Conservation (phyloP, 2,329 filamentous ascomycete genomes). For the Botryosphaeria dothidea region DNA sequence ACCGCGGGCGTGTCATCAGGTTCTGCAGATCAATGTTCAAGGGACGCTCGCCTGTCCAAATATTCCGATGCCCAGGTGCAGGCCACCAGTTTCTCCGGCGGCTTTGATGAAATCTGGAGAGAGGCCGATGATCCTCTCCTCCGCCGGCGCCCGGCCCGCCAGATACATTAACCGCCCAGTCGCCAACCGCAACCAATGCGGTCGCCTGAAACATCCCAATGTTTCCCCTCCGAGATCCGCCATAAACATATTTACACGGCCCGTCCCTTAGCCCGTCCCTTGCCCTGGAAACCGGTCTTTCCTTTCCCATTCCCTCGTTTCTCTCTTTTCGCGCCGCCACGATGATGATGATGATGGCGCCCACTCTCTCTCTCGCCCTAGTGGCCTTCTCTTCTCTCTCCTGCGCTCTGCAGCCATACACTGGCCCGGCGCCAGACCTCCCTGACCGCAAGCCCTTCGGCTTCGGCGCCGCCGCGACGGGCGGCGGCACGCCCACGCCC, state of each 20-base stretch:
- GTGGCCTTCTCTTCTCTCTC: background rate
- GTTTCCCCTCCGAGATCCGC: background rate
- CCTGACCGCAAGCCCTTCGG: conserved; percentile 6
- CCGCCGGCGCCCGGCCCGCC: background rate
- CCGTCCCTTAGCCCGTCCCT: background rate
- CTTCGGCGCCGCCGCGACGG: conserved; percentile 10
- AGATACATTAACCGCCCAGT: background rate
- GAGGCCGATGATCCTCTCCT: conserved; percentile 5
- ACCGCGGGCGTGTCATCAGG: background rate
- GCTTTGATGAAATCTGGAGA: conserved; percentile 10
- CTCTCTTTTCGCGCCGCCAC: background rate
- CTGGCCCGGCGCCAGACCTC: background rate
- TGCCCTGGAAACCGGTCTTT: background rate
- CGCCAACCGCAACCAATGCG: background rate
- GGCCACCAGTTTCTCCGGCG: background rate
- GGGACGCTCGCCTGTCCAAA: background rate
- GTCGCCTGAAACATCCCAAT: background rate
- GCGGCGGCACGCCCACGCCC: background rate
- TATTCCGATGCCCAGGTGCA: background rate
- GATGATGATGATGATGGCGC: conserved; percentile 2
- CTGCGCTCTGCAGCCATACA: conserved; percentile 2
- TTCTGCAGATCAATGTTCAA: background rate
- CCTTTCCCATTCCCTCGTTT: background rate
- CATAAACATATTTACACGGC: background rate
- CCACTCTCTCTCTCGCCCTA: background rate